phyloP scores from a whole-genome alignment of 805 yeast species.

The Metschnikowia lunata region DNA sequence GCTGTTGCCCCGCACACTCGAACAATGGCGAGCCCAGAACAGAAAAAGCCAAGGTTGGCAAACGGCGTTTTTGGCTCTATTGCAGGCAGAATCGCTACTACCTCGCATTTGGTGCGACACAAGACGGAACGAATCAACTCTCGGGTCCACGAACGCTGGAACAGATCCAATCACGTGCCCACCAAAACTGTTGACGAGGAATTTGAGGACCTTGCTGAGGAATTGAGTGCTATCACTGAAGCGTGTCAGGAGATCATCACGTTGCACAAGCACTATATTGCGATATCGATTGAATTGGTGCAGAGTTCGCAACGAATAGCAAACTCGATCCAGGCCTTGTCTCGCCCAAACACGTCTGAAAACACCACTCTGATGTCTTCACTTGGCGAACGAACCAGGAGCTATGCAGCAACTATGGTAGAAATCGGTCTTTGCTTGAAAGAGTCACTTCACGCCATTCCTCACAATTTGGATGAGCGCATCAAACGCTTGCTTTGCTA shows the following conservation, averaged over 20 bases:
- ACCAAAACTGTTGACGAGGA: constrained; percentile 34
- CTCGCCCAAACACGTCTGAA: constrained; percentile 3
- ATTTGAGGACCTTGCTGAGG: constrained; percentile 25
- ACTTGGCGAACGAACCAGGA: constrained; percentile 11
- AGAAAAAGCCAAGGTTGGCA: neutral
- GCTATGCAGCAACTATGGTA: constrained; percentile 17
- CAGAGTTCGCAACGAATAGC: constrained; percentile 18
- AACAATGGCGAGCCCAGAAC: neutral
- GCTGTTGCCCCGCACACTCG: too few species aligned
- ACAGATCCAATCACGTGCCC: constrained; percentile 1
- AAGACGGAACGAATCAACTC: constrained; percentile 5
- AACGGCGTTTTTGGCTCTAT: constrained; percentile 4
- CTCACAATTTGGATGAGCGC: constrained; percentile 12
- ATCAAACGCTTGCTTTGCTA: constrained; percentile 14
- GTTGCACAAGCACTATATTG: constrained; percentile 6
- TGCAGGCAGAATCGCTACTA: constrained; percentile 6
- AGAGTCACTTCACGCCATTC: constrained; percentile 9
- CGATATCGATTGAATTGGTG: constrained; percentile 14
- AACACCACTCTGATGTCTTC: neutral
- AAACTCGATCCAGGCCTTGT: constrained; percentile 21
- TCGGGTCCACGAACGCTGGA: constrained; percentile 11
- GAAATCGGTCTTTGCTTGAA: constrained; percentile 12
- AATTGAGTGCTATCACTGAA: constrained; percentile 17
- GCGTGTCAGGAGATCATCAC: constrained; percentile 10
- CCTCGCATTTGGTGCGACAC: constrained; percentile 4